Percentiles rank a stretch among this genome's conserved stretches.
Evolutionary conservation across 148 eudicot genomes (phyloP).

Genomic region (Nepenthes mirabilis): DNA sequence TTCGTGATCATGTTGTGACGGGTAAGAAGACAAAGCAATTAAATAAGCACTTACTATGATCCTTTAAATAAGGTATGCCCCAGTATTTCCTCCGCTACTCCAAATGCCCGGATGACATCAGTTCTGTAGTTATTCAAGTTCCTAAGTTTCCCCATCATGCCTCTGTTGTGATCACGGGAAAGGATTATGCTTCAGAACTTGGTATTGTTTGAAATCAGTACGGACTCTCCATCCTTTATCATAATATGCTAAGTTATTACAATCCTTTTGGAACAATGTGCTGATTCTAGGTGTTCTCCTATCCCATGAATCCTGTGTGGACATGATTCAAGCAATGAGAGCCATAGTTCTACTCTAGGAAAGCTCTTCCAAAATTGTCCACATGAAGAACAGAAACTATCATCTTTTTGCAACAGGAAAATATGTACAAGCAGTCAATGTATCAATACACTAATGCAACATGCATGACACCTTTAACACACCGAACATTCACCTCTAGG

Average conservation of each 20-base stretch:
- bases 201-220: constrained; percentile 95
- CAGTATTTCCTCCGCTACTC: constrained; percentile 97
- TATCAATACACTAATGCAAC: no score
- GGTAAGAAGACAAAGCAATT: no score
- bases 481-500: constrained; percentile 40
- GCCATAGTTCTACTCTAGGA: not conserved
- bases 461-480: not conserved
- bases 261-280: constrained; percentile 95
- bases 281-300: constrained; percentile 97
- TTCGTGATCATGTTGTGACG: no score
- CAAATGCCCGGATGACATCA: constrained; percentile 97
- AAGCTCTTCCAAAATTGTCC: no score
- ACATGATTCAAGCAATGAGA: constrained; percentile 5
- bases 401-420: no score
- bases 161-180: constrained; percentile 99
- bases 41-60: constrained; percentile 83
- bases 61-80: constrained; percentile 97
- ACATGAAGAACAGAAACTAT: no score
- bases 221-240: constrained; percentile 99
- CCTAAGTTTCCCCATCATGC: constrained; percentile 97
- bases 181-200: constrained; percentile 95
- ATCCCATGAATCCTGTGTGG: constrained; percentile 83
- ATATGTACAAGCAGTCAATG: no score
- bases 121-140: constrained; percentile 96
- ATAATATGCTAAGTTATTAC: constrained; percentile 95